These are phyloP conservation scores for Pythium sukuiense DNA, from an alignment of 352 stramenopile genomes.

Conservation along the genomic window DNA sequence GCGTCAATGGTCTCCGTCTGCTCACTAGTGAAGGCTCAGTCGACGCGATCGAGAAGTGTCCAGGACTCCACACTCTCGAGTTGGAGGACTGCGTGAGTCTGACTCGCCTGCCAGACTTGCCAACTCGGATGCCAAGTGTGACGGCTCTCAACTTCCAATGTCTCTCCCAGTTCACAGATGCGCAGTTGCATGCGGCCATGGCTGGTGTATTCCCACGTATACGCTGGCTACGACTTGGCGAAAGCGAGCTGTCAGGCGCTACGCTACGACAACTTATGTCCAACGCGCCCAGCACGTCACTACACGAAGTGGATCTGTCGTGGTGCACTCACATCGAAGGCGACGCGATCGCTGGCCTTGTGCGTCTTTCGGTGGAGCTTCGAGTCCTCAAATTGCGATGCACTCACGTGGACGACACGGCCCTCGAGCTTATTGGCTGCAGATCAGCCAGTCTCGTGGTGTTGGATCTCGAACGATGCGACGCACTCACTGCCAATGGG, in stretches of 20 bases:
- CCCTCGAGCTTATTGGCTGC: not conserved
- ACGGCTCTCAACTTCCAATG: slow-evolving; percentile 18
- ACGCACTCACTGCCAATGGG: slow-evolving; percentile 11
- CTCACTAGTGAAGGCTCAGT: slow-evolving; percentile 11
- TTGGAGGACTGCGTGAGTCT: slow-evolving; percentile 24
- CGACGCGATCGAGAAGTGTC: slow-evolving; percentile 11
- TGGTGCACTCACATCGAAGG: slow-evolving; percentile 25
- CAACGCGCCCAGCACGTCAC: not conserved
- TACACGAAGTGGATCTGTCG: slow-evolving; percentile 26
- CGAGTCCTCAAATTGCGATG: slow-evolving; percentile 23
- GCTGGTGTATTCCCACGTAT: not conserved
- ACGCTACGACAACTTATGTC: slow-evolving; percentile 7
- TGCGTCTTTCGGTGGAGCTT: slow-evolving; percentile 14
- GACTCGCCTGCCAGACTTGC: slow-evolving; percentile 7
- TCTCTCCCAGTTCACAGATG: slow-evolving; percentile 8
- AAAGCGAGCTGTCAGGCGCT: slow-evolving; percentile 21
- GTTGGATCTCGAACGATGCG: slow-evolving; percentile 31
- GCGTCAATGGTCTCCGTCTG: slow-evolving; percentile 15
- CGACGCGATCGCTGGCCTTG: slow-evolving; percentile 11
- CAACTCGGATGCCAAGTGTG: not conserved
- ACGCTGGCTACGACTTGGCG: not conserved
- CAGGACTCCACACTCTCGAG: slow-evolving; percentile 15
- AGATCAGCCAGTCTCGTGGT: slow-evolving; percentile 10
- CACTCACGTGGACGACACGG: slow-evolving; percentile 18
- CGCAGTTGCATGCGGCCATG: not conserved